Evolutionary conservation across 2,329 filamentous ascomycete genomes (phyloP).

Genomic region (Monosporascus sp.): DNA sequence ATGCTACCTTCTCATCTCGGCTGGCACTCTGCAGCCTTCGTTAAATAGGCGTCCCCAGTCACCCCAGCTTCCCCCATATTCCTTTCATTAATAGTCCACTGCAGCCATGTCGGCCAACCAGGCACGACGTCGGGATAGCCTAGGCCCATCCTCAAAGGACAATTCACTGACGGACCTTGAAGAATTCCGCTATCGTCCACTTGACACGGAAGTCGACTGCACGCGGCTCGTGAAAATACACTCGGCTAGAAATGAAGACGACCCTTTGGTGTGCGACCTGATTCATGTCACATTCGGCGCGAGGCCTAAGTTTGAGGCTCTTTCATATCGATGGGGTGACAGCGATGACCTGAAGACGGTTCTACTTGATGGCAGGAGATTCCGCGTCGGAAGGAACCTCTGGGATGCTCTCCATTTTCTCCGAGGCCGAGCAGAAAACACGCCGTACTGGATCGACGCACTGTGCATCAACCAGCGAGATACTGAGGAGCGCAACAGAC

Average conservation of each 20-base stretch:
- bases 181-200: not conserved
- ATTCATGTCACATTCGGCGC: constrained; percentile 8
- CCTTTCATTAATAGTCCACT: too few species aligned
- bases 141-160: too few species aligned
- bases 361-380: constrained; percentile 7
- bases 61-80: too few species aligned
- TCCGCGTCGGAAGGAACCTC: constrained; percentile 11
- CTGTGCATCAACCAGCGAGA: constrained; percentile 20
- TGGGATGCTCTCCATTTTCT: constrained; percentile 12
- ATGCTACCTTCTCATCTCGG: too few species aligned
- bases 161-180: not conserved
- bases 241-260: constrained; percentile 1
- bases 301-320: constrained; percentile 15
- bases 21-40: too few species aligned
- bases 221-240: constrained; percentile 9
- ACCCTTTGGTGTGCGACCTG: constrained; percentile 9
- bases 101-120: not conserved
- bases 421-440: not conserved
- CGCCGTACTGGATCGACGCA: constrained; percentile 17
- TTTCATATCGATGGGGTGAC: constrained; percentile 21
- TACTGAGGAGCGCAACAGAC: constrained; percentile 13
- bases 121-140: not conserved
- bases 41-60: too few species aligned
- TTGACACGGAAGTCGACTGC: constrained; percentile 4
- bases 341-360: constrained; percentile 8